Evolutionary conservation across 495 filamentous ascomycete genomes (phyloP), one percentile per base, ranked within the genome.

Genomic region (Tuber aestivum): DNA sequence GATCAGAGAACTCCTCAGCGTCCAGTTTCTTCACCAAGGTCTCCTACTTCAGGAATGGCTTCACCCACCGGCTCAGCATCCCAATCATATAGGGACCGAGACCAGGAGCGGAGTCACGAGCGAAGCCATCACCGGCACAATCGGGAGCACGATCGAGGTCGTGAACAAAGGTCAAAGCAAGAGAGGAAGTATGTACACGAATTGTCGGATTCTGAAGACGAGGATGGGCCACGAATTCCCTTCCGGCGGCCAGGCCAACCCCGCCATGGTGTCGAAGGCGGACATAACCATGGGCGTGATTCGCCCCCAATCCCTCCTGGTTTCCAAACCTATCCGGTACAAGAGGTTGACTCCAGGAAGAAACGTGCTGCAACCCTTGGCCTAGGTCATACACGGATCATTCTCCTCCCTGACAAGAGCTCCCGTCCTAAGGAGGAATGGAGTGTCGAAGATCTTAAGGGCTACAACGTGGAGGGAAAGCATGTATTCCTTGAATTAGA

Each of bases 401-500:
- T 97, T 85, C 93, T 99, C 71, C 90, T 94, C 0, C 94, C 96
- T 0, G 95, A 97, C 83, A 93, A 83, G 73, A 83, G 81, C 20
- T 72, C 79, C 9, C 94, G 93, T 14, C 90, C 91, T 14, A 90
- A 91, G 76, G 90, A 96, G 81, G 95, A 97, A 83, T 99, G 95
- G 95, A 91, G 90, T 0, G 94, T 94, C 0, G 93, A 97, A 44
- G 95, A 93, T 83, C 90, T 99, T 84, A 93, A 90, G 23, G 92
- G 97, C 83, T 98, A 99, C 85, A 97, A 93, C 18, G 93, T 96
- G 69, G 95, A 99, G 86, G 95, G 94, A 23, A 99, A 99, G 83
- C 95, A 98, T 84, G 92, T 99, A 23, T 99, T 99, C 82, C 86
- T 99, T 76, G 95, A 98, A 83, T 87, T 98, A 45, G 90, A 97